Percentiles rank a stretch among this genome's conserved stretches.
These are phyloP conservation scores for Terfezia claveryi DNA, from an alignment of 495 filamentous ascomycete species.

Conservation along the genomic window DNA sequence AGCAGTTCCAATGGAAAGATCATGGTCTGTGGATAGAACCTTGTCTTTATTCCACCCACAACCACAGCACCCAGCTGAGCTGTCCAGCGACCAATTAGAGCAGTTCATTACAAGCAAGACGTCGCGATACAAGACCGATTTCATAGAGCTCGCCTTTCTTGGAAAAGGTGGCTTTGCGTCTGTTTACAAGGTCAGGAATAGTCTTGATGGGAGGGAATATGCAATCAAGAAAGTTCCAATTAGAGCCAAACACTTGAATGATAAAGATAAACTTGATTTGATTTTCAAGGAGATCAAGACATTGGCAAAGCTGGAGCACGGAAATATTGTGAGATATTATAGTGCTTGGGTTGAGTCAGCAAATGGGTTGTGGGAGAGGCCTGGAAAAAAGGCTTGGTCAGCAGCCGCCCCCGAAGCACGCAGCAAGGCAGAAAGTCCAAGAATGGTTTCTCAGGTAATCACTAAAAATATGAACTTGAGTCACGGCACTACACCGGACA, in stretches of 20 bases:
- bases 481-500: too few relatives aligned
- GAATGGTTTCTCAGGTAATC: too few relatives aligned
- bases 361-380: not conserved
- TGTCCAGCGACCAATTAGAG: not conserved
- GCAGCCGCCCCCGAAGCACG: too few relatives aligned
- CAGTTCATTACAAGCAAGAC: not conserved
- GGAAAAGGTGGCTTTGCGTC: conserved; percentile 33
- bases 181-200: conserved; percentile 30
- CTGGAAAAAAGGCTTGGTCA: too few relatives aligned
- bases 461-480: too few relatives aligned
- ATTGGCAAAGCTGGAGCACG: conserved; percentile 31
- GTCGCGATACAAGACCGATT: not conserved
- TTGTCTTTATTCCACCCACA: not conserved
- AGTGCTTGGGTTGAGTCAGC: conserved; percentile 30
- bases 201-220: conserved; percentile 30
- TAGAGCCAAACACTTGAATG: conserved; percentile 26
- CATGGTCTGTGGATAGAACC: too few relatives aligned
- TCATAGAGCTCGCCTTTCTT: conserved; percentile 13
- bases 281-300: conserved; percentile 34
- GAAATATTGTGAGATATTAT: conserved; percentile 33
- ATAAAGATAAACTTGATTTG: conserved; percentile 25
- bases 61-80: not conserved
- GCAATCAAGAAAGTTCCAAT: conserved; percentile 34
- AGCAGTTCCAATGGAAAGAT: too few relatives aligned
- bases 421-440: too few relatives aligned